phyloP scores from a whole-genome alignment of 116 monocot genomes.

The Cymodocea nodosa region DNA sequence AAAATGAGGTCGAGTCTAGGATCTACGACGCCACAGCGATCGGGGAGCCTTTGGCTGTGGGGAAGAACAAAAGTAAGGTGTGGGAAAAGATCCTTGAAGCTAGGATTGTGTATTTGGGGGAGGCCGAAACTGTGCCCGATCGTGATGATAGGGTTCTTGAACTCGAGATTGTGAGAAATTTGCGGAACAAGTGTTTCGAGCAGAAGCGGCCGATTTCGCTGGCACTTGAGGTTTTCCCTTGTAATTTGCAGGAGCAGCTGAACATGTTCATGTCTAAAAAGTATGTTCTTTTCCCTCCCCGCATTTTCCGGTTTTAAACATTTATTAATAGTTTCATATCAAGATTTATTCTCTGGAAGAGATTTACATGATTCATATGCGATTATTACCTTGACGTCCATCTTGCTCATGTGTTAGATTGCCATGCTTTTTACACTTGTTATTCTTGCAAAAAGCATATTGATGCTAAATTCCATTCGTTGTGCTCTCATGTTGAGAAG shows the following conservation, averaged over 20 bases:
- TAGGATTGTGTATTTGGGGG: constrained; percentile 85
- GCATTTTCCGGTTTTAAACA: too few relatives aligned
- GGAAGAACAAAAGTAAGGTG: constrained; percentile 71
- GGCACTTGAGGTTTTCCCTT: constrained; percentile 78
- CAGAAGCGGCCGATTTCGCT: constrained; percentile 52
- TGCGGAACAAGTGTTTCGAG: constrained; percentile 47
- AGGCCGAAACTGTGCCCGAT: constrained; percentile 89
- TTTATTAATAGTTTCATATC: too few relatives aligned
- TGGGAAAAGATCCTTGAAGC: constrained; percentile 92
- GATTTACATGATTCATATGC: too few relatives aligned
- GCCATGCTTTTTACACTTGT: too few relatives aligned
- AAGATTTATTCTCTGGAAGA: too few relatives aligned
- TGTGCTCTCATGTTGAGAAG: too few relatives aligned
- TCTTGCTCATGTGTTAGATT: too few relatives aligned
- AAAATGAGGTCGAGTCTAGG: constrained; percentile 39
- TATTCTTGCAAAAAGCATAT: too few relatives aligned
- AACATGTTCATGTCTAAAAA: constrained; percentile 78
- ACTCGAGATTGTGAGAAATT: constrained; percentile 66
- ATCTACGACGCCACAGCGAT: constrained; percentile 94
- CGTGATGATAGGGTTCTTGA: constrained; percentile 75
- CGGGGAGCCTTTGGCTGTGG: constrained; percentile 87
- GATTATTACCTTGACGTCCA: too few relatives aligned
- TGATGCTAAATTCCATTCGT: too few relatives aligned
- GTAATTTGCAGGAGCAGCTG: constrained; percentile 57
- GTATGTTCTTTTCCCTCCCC: constrained; percentile 12